Percentiles rank a stretch among this genome's conserved stretches.
phyloP scores from a whole-genome alignment of 2,329 filamentous ascomycete species.

The Teratosphaeria nubilosa region DNA sequence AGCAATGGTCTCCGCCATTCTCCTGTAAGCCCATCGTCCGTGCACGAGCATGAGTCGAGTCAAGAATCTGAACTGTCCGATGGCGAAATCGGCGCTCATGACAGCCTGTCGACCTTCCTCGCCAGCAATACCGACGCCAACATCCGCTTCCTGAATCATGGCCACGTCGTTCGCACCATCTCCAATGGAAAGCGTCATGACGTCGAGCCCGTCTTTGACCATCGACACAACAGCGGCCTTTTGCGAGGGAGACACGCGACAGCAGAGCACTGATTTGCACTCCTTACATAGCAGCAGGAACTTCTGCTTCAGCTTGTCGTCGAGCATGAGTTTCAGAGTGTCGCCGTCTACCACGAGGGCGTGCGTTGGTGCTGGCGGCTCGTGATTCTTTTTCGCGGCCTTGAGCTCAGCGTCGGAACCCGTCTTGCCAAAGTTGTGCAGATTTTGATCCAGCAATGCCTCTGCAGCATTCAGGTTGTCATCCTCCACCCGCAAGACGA shows the following conservation, averaged over 20 bases:
- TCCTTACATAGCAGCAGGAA: slow-evolving; percentile 94
- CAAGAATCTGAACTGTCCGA: slow-evolving; percentile 86
- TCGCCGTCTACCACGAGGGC: slow-evolving; percentile 93
- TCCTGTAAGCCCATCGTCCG: slow-evolving; percentile 90
- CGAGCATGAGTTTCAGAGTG: slow-evolving; percentile 76
- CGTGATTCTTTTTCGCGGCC: slow-evolving; percentile 69
- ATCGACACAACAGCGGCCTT: slow-evolving; percentile 95
- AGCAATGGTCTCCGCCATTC: slow-evolving; percentile 83
- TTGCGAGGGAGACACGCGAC: slow-evolving; percentile 90
- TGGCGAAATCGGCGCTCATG: slow-evolving; percentile 94
- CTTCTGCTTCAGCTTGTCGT: slow-evolving; percentile 75
- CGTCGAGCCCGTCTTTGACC: slow-evolving; percentile 89
- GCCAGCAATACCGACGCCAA: slow-evolving; percentile 92
- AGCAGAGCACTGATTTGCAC: slow-evolving; percentile 93
- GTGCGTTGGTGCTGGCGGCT: slow-evolving; percentile 77
- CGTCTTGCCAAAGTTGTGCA: slow-evolving; percentile 64
- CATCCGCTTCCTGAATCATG: slow-evolving; percentile 95
- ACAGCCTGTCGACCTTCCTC: slow-evolving; percentile 85
- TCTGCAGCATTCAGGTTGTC: slow-evolving; percentile 56
- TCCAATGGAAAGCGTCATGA: slow-evolving; percentile 89
- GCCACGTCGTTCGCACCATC: slow-evolving; percentile 94
- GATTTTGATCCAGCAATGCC: slow-evolving; percentile 61
- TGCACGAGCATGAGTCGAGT: slow-evolving; percentile 80
- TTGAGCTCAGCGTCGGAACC: slow-evolving; percentile 79
- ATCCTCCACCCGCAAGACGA: slow-evolving; percentile 77